Base-by-base conservation (phyloP, 2,329 filamentous ascomycete species). In the Colletotrichum acutatum region DNA sequence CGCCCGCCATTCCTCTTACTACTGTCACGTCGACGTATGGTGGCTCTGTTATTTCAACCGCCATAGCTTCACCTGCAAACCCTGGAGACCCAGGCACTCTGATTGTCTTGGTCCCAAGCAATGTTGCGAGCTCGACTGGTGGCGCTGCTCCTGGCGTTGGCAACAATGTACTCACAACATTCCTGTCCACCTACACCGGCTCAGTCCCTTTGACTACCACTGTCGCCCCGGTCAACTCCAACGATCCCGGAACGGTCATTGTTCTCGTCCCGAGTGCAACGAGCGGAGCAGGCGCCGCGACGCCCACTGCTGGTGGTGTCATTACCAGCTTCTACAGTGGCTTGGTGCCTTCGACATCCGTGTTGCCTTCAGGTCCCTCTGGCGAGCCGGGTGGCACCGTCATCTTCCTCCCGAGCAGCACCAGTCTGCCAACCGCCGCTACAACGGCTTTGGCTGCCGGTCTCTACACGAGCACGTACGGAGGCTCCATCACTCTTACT, bases 31-130 rank as follows among this genome's bases (percentile, higher is more conserved):
- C 71, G 6, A 70, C 66, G 5, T 64, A 69, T 37, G 30, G 9
- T 12, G 70, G 70, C 26, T 70, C 70, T 1, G 22, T 70, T 8
- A 12, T 34, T 2, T 72, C 70, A 12, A 72, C 70, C 16, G 66
- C 30, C 19, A 56, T 72, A 24, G 54, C 59, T n/a, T 72, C 70
- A 2, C 70, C 70, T 7, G 59, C n/a, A 5, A 70, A 64, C 46
- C 70, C 70, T 6, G 70, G 70, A 28, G 70, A 72, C 42, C 70
- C 70, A 4, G 70, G 59, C 16, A 72, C 70, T 12, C 42, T 65
- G 22, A 59, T 72, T n/a, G 32, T 70, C 16, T 49, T 59, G 30
- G 66, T 72, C 7, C 70, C 70, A 8, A 56, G 59, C 42, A 69
- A 30, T 22, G 11, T 14, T 16, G 28, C 56, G 28, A 34, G 59